A percentile compares a stretch with the other conserved stretches of the same genome.
These are phyloP conservation scores for Buxus sempervirens DNA, from an alignment of 164 flowering plant genomes.

Conservation along the genomic window DNA sequence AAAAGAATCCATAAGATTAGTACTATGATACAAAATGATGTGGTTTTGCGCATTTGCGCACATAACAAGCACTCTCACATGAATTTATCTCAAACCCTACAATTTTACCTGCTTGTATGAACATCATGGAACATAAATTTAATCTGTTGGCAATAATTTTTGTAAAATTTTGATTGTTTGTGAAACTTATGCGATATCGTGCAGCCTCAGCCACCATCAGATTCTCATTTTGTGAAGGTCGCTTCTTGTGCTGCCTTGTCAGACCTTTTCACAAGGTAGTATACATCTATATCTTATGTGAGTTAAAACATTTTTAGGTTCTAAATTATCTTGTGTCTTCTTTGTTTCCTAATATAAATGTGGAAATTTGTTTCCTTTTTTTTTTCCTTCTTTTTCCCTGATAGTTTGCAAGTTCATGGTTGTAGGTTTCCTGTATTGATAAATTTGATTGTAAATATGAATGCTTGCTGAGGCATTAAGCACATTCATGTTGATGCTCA, in stretches of 20 bases:
- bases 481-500: neutral
- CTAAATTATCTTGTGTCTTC: neutral
- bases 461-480: neutral
- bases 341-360: neutral
- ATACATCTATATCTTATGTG: neutral
- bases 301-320: neutral
- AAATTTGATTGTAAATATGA: neutral
- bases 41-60: too few species aligned
- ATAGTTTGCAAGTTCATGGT: too few species aligned
- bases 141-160: neutral
- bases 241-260: constrained; percentile 66
- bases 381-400: too few species aligned
- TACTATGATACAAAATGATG: too few species aligned
- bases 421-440: neutral
- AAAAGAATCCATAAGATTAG: too few species aligned
- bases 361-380: neutral
- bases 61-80: too few species aligned
- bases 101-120: too few species aligned
- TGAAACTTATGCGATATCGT: neutral
- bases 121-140: neutral
- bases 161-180: neutral
- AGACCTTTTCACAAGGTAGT: constrained; percentile 81
- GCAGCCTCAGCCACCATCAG: constrained; percentile 39
- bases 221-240: constrained; percentile 60
- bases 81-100: too few species aligned